Base-by-base conservation (phyloP, 331 rosid genomes). In the Quercus phellos region DNA sequence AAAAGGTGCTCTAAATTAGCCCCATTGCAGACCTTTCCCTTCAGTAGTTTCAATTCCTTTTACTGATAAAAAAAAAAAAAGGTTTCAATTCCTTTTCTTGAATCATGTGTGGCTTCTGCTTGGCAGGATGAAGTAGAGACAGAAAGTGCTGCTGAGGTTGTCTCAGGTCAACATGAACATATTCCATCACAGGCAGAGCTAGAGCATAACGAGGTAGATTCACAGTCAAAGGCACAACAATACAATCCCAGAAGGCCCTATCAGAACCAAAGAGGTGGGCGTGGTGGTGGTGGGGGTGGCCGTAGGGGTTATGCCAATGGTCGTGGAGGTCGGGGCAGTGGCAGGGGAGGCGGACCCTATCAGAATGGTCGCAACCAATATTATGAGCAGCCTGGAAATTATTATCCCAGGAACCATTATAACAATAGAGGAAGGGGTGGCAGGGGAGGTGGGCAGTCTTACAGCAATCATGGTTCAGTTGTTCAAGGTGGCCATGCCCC, bases 241-340 rank as follows among this genome's bases (percentile, higher is more conserved):
- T 68, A 89, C 73, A 61, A 61, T 53, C 89, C 82, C 6, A 81
- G 98, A 73, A 88, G 97, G 77, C 80, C 82, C 55, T 90, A 90
- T 71, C 92, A 76, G 82, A 92, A 87, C 87, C 99, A 85, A 80
- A 90, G 96, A 85, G 97, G 97, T 18, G 94, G 92, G 6, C 94
- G 96, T 8, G 93, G 94, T 4, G 74, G 67, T 32, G 90, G 70
- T 50, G 92, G 88, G 14, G 97, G 94, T 68, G 93, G 93, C 60
- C 89, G 98, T 17, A 85, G 98, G 72, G 98, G 91, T 64, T 90
- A 84, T 75, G 56, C 90, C 30, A 95, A 89, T 68, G 96, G 93
- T 1, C 99, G 97, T 63, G 98, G 97, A 63, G 89, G 96, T 35
- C 90, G 98, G 4, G 86, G 90, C 35, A 88, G 90, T 4, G 81